A percentile compares a stretch with the other conserved stretches of the same genome.
Conservation (phyloP, 2,329 filamentous ascomycete species). For the Xylariaceae sp. region DNA sequence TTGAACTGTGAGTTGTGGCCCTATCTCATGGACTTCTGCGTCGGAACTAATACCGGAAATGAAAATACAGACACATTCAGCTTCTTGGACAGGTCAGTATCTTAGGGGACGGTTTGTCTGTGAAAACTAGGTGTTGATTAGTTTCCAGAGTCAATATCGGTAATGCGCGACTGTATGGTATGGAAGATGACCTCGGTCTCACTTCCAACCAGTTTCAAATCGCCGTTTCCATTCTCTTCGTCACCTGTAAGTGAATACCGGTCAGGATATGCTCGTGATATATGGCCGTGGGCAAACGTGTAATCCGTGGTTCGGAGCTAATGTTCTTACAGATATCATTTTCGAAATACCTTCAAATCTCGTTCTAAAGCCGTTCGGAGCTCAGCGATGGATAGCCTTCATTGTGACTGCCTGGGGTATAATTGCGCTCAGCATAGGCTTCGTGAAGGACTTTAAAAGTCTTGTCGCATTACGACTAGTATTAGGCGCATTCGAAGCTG, state of each 20-base stretch:
- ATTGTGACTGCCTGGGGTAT: slow-evolving; percentile 62
- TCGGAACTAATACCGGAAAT: not conserved
- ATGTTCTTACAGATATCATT: slow-evolving; percentile 34
- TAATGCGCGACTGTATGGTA: slow-evolving; percentile 59
- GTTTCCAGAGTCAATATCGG: slow-evolving; percentile 60
- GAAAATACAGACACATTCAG: slow-evolving; percentile 54
- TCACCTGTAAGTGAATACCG: slow-evolving; percentile 46
- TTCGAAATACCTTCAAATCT: slow-evolving; percentile 64
- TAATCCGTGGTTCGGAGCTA: not conserved
- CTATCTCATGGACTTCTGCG: not conserved
- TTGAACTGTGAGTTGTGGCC: slow-evolving; percentile 43
- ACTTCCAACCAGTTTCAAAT: slow-evolving; percentile 63
- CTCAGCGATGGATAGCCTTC: slow-evolving; percentile 58
- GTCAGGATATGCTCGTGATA: not conserved
- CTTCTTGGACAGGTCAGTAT: slow-evolving; percentile 61
- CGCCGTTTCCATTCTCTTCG: slow-evolving; percentile 61
- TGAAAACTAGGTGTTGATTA: not conserved
- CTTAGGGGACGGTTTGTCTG: slow-evolving; percentile 1
- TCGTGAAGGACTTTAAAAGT: slow-evolving; percentile 59
- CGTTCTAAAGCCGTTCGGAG: slow-evolving; percentile 57
- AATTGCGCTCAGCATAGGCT: slow-evolving; percentile 63
- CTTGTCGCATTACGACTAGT: slow-evolving; percentile 65
- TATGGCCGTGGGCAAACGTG: not conserved
- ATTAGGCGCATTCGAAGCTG: slow-evolving; percentile 52
- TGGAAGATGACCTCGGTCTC: slow-evolving; percentile 59